Evolutionary conservation across 306 rosid species (phyloP).

Genomic region (Dryas alaskensis): DNA sequence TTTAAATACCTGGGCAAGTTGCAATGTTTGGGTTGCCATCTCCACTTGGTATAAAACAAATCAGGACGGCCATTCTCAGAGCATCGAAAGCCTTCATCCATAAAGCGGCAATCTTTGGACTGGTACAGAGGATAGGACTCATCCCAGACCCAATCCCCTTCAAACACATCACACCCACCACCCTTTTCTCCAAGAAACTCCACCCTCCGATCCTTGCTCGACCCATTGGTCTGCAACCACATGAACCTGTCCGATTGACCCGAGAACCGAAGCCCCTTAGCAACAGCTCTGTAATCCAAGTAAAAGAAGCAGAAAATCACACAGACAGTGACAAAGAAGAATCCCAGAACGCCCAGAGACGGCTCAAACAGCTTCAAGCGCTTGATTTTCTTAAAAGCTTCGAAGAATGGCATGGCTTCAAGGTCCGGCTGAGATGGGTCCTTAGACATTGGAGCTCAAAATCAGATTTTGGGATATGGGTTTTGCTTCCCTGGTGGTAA

Average conservation of each 20-base stretch:
- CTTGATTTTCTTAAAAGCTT: constrained; percentile 50
- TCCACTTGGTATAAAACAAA: constrained; percentile 85
- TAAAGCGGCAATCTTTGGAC: constrained; percentile 60
- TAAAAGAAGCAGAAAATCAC: constrained; percentile 54
- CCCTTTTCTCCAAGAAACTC: constrained; percentile 60
- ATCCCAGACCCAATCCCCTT: constrained; percentile 92
- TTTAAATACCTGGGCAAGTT: constrained; percentile 70
- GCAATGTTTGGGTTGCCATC: constrained; percentile 86
- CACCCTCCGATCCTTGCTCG: constrained; percentile 32
- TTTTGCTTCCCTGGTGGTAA: constrained; percentile 19
- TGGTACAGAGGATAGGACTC: constrained; percentile 69
- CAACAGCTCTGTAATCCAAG: constrained; percentile 47
- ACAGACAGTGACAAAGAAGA: constrained; percentile 43
- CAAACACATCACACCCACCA: constrained; percentile 62
- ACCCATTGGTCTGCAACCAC: constrained; percentile 49
- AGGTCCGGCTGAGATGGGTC: constrained; percentile 30
- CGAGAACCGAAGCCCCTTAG: constrained; percentile 40
- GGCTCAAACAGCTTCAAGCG: constrained; percentile 60
- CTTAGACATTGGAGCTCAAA: constrained; percentile 44
- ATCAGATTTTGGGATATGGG: constrained; percentile 20
- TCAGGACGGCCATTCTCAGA: constrained; percentile 89
- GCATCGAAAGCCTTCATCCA: constrained; percentile 82
- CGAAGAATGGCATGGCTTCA: constrained; percentile 49
- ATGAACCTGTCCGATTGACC: constrained; percentile 44
- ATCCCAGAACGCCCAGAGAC: constrained; percentile 61